phyloP scores from a whole-genome alignment of 306 rosid species.

The Pachyrhizus erosus region DNA sequence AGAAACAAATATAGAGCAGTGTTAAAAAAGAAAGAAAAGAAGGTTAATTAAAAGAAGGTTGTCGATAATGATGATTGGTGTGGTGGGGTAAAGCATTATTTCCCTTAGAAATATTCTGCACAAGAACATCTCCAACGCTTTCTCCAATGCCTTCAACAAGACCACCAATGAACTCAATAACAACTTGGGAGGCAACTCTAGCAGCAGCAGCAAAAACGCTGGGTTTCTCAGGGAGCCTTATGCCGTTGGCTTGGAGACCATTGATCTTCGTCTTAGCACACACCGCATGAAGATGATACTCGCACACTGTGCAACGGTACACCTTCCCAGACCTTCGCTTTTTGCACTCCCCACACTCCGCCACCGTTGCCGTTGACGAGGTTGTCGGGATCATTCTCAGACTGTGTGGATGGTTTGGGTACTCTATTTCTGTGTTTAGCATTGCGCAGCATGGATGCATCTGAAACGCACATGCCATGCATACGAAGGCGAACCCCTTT shows the following conservation, averaged over 20 bases:
- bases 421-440: conserved; percentile 60
- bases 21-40: too few species aligned
- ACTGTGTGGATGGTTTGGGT: conserved; percentile 61
- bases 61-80: too few species aligned
- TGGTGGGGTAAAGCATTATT: too few species aligned
- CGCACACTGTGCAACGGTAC: conserved; percentile 71
- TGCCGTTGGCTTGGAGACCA: conserved; percentile 71
- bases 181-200: conserved; percentile 79
- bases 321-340: conserved; percentile 69
- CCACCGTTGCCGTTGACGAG: not conserved
- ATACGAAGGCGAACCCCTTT: conserved; percentile 75
- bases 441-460: conserved; percentile 93
- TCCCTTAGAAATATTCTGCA: conserved; percentile 64
- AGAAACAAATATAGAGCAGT: too few species aligned
- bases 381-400: conserved; percentile 54
- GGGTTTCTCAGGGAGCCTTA: conserved; percentile 54
- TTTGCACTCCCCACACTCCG: conserved; percentile 72
- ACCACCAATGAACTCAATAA: conserved; percentile 72
- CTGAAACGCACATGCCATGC: conserved; percentile 74
- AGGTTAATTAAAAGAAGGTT: too few species aligned
- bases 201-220: conserved; percentile 66
- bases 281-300: conserved; percentile 70
- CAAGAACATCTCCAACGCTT: conserved; percentile 75
- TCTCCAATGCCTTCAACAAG: conserved; percentile 84
- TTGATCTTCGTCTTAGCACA: conserved; percentile 79